Conservation (phyloP, 2,329 filamentous ascomycete genomes). For the Emmonsiellopsis sp. region DNA sequence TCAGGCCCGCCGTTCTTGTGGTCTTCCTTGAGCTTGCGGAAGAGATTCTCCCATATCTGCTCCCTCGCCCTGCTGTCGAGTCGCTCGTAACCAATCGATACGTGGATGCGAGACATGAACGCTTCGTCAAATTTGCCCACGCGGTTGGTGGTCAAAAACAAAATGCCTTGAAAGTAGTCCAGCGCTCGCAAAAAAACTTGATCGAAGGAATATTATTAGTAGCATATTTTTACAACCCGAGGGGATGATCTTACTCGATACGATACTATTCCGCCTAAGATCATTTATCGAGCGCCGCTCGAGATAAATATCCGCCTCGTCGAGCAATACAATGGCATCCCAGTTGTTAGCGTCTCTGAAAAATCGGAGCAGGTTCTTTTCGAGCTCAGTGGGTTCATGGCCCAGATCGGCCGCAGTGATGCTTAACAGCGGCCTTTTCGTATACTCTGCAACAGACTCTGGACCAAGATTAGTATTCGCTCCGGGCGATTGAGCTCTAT, state of each 20-base stretch:
- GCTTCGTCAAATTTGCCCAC: constrained; percentile 43
- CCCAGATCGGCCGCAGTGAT: neutral
- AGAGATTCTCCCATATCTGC: neutral
- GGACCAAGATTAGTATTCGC: neutral
- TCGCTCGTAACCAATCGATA: constrained; percentile 36
- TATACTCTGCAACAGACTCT: neutral
- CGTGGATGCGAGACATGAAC: constrained; percentile 41
- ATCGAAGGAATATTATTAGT: neutral
- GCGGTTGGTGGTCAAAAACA: constrained; percentile 45
- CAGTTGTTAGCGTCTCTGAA: neutral
- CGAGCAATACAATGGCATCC: neutral
- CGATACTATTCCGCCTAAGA: neutral
- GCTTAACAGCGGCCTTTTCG: neutral
- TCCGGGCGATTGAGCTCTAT: constrained; percentile 2
- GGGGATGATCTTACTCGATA: neutral
- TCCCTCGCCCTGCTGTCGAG: constrained; percentile 6
- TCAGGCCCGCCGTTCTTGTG: too few relatives aligned
- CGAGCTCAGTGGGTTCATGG: neutral
- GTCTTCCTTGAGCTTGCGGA: neutral
- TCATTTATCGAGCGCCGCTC: neutral
- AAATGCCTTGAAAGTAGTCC: constrained; percentile 40
- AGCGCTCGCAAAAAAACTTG: constrained; percentile 39
- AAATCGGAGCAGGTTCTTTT: neutral
- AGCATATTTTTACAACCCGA: neutral
- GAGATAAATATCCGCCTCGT: neutral